phyloP scores from a whole-genome alignment of 768 basidiomycete genomes.

The Boletales sp. region DNA sequence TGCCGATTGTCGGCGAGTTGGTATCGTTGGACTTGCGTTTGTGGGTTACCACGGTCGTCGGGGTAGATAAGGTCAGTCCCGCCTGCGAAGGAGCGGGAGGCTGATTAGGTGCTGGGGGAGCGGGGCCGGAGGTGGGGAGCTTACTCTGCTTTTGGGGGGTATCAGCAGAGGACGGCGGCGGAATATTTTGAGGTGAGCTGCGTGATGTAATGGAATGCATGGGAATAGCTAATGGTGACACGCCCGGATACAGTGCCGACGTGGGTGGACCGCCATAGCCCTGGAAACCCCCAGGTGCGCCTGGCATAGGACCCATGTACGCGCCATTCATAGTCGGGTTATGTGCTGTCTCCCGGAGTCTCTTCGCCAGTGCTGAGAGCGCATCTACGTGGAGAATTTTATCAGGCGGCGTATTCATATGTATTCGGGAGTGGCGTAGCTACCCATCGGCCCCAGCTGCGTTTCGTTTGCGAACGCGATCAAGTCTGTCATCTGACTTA shows the following conservation, averaged over 20 bases:
- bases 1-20: slow-evolving; percentile 50
- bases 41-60: slow-evolving; percentile 45
- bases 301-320: slow-evolving; percentile 16
- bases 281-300: slow-evolving; percentile 22
- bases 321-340: slow-evolving; percentile 12
- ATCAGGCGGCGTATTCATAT: slow-evolving; percentile 21
- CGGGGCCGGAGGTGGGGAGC: slow-evolving; percentile 43
- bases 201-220: slow-evolving; percentile 42
- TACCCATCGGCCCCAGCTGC: slow-evolving; percentile 63
- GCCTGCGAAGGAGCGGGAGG: slow-evolving; percentile 38
- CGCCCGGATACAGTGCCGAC: slow-evolving; percentile 43
- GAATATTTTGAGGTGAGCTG: slow-evolving; percentile 48
- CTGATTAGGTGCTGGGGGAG: slow-evolving; percentile 39
- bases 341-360: slow-evolving; percentile 32
- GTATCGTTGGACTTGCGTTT: slow-evolving; percentile 52
- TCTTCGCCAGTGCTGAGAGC: slow-evolving; percentile 37
- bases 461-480: slow-evolving; percentile 59
- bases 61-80: slow-evolving; percentile 44
- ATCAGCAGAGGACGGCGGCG: slow-evolving; percentile 43
- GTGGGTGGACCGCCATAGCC: slow-evolving; percentile 29
- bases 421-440: slow-evolving; percentile 31
- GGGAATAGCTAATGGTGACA: slow-evolving; percentile 41
- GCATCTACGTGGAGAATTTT: slow-evolving; percentile 38
- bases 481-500: slow-evolving; percentile 75
- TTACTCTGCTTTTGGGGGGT: slow-evolving; percentile 66